phyloP scores from a whole-genome alignment of 78 protist genomes.

The Thecamonas trahens region DNA sequence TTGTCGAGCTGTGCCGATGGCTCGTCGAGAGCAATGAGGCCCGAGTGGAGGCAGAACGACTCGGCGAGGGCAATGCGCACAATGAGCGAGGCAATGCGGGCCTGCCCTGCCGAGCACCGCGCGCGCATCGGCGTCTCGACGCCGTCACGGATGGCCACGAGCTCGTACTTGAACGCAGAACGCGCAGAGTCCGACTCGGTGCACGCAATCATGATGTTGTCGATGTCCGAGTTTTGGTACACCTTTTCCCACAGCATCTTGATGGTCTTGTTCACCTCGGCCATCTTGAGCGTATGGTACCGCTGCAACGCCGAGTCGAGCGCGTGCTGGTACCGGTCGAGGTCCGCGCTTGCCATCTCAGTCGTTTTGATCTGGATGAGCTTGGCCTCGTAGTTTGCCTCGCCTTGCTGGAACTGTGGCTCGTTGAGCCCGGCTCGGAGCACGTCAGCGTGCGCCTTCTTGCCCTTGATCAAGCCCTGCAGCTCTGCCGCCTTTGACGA shows the following conservation, averaged over 20 bases:
- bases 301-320: conserved; percentile 39
- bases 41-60: conserved; percentile 94
- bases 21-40: conserved; percentile 98
- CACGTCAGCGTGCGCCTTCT: not conserved
- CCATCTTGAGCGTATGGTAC: conserved; percentile 85
- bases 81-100: conserved; percentile 88
- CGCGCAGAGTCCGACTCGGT: conserved; percentile 27
- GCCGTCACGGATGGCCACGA: conserved; percentile 84
- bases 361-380: conserved; percentile 5
- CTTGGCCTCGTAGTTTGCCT: conserved; percentile 4
- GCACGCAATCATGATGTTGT: conserved; percentile 81
- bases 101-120: conserved; percentile 98
- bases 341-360: conserved; percentile 23
- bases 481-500: not conserved
- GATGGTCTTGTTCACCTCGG: conserved; percentile 84
- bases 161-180: conserved; percentile 65
- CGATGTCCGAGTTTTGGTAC: conserved; percentile 89
- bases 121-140: conserved; percentile 95
- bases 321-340: conserved; percentile 18
- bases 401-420: not conserved
- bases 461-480: not conserved
- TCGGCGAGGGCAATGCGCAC: conserved; percentile 97
- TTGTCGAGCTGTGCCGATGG: conserved; percentile 98
- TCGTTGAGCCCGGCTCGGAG: not conserved
- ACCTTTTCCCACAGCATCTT: conserved; percentile 85